A percentile compares a stretch with the other conserved stretches of the same genome.
Conservation (phyloP, 495 filamentous ascomycete species). For the Aspergillus bridgeri region DNA sequence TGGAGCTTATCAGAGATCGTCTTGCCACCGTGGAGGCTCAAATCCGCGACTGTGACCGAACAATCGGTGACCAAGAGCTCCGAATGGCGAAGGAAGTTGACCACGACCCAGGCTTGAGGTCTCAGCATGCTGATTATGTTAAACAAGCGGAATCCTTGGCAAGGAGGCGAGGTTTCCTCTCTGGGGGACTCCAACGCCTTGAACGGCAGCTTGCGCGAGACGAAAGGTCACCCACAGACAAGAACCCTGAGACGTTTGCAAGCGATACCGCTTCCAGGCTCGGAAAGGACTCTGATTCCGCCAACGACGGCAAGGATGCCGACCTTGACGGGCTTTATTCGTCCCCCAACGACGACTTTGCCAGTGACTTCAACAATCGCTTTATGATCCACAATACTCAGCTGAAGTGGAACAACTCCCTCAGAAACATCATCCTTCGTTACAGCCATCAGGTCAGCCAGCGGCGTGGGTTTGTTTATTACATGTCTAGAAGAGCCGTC, state of each 20-base stretch:
- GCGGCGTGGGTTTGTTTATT: slow-evolving; percentile 93
- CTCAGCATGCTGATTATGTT: slow-evolving; percentile 64
- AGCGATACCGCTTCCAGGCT: slow-evolving; percentile 46
- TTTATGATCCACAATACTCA: slow-evolving; percentile 98
- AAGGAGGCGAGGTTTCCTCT: slow-evolving; percentile 73
- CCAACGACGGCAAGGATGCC: slow-evolving; percentile 37
- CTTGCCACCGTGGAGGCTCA: slow-evolving; percentile 75
- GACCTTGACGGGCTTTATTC: slow-evolving; percentile 41
- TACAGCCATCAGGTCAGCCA: slow-evolving; percentile 98
- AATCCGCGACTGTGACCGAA: slow-evolving; percentile 64
- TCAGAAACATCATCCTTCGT: slow-evolving; percentile 92
- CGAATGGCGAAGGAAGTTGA: slow-evolving; percentile 54
- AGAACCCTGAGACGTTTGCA: slow-evolving; percentile 34
- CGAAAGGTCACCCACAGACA: slow-evolving; percentile 24
- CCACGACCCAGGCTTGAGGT: slow-evolving; percentile 48
- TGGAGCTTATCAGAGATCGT: slow-evolving; percentile 75
- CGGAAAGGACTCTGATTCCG: slow-evolving; percentile 46
- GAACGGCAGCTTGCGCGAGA: slow-evolving; percentile 48
- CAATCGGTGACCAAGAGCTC: slow-evolving; percentile 62
- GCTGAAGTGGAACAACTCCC: slow-evolving; percentile 95
- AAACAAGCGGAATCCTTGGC: slow-evolving; percentile 67
- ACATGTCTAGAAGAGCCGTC: slow-evolving; percentile 90
- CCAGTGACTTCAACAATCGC: slow-evolving; percentile 94
- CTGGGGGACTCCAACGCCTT: slow-evolving; percentile 68
- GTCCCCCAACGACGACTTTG: slow-evolving; percentile 57